Evolutionary conservation across 768 basidiomycete genomes (phyloP), one percentile per base, ranked within the genome.

Genomic region (Tremella fuciformis): DNA sequence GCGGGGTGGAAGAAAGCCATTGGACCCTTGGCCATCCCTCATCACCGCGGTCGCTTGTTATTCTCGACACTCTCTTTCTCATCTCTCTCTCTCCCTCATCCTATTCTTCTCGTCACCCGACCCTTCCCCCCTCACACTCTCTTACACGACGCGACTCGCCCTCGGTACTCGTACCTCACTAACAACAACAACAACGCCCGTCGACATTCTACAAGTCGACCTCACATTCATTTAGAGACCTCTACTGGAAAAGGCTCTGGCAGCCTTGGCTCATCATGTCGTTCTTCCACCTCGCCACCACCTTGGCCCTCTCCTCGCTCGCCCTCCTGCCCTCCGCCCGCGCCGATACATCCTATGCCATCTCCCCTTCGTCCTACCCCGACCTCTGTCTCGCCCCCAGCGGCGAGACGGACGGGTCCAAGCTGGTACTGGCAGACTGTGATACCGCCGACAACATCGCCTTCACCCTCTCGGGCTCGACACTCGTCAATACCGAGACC

Each of bases 351-450:
- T 60, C 62, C 13, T 73, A 68, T 54, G 52, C 65, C 40, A 60
- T 73, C 64, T 67, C 65, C 6, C 69, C 71, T 22, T 50, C 59
- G 8, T 52, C 60, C 38, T 50, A 58, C 53, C 50, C 71, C 49
- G 49, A 66, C 38, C 63, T 64, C 22, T 73, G 71, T 61, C 47
- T 73, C 50, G 66, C 61, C n/a, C 62, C 66, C 11, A 15, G 55
- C 18, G 47, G 38, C n/a, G 46, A 47, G 9, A 51, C 47, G 39
- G 63, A 73, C 21, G 71, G 71, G 15, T 50, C 68, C 19, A 42
- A 55, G 3, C 54, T 73, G 21, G 58, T 67, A n/a, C 19, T 67
- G 18, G 62, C 53, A 24, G 53, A 63, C 46, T 73, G 71, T 55
- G 64, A 70, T 37, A n/a, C 34, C 21, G 48, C 58, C 19, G 60